phyloP scores from a whole-genome alignment of 192 early-diverging fungal species.

The Coemansia sp. region DNA sequence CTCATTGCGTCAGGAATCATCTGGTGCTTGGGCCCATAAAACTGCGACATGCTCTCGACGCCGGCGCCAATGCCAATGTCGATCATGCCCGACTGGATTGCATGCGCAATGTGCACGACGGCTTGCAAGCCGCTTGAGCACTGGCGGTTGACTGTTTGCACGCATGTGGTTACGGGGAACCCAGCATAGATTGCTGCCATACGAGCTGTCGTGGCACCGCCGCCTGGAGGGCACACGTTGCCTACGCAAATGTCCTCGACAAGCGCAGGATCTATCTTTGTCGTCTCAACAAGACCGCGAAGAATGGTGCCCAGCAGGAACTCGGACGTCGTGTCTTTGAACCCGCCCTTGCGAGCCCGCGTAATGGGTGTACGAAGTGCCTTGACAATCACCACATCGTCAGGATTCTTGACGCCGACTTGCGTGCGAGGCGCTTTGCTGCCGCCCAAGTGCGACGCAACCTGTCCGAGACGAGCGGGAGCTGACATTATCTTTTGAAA shows the following conservation, averaged over 20 bases:
- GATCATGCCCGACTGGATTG: slow-evolving; percentile 86
- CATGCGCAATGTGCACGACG: slow-evolving; percentile 79
- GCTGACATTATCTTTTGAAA: slow-evolving; percentile 19
- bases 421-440: slow-evolving; percentile 54
- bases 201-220: slow-evolving; percentile 85
- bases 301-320: slow-evolving; percentile 76
- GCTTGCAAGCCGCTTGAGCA: slow-evolving; percentile 93
- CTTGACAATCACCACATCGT: slow-evolving; percentile 91
- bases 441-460: slow-evolving; percentile 52
- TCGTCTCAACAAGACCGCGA: slow-evolving; percentile 71
- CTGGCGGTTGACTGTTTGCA: slow-evolving; percentile 89
- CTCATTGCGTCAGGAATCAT: slow-evolving; percentile 72
- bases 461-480: slow-evolving; percentile 44
- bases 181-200: slow-evolving; percentile 91
- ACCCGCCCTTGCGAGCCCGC: slow-evolving; percentile 85
- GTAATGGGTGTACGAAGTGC: slow-evolving; percentile 88
- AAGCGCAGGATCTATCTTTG: slow-evolving; percentile 78
- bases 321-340: slow-evolving; percentile 87
- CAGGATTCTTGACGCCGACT: slow-evolving; percentile 72
- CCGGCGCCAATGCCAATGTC: slow-evolving; percentile 93
- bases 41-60: slow-evolving; percentile 90
- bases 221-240: slow-evolving; percentile 84
- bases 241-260: slow-evolving; percentile 96
- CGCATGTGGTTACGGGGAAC: slow-evolving; percentile 79
- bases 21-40: slow-evolving; percentile 71